These are phyloP conservation scores for Misopates orontium DNA, from an alignment of 257 asterid genomes.

Conservation along the genomic window DNA sequence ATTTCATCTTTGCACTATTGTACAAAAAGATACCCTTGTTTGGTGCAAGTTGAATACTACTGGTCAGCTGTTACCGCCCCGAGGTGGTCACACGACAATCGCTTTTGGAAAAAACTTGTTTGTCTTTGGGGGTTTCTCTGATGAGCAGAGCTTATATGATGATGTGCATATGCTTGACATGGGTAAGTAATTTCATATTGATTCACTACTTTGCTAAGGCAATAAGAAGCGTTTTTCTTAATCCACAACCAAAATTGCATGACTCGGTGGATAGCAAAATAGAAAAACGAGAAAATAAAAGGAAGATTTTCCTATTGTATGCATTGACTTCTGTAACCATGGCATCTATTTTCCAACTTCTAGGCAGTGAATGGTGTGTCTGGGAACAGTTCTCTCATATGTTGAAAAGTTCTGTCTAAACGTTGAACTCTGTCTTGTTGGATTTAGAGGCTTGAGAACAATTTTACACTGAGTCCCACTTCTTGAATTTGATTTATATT, in stretches of 20 bases:
- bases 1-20: conserved; percentile 32
- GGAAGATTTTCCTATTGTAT: not conserved
- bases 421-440: not conserved
- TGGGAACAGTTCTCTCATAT: too few relatives aligned
- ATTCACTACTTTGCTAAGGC: not conserved
- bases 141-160: conserved; percentile 79
- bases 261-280: not conserved
- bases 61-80: conserved; percentile 89
- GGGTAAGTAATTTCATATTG: conserved; percentile 52
- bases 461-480: not conserved
- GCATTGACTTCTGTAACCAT: too few relatives aligned
- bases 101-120: conserved; percentile 72
- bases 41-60: conserved; percentile 91
- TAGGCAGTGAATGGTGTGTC: too few relatives aligned
- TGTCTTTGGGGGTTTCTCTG: conserved; percentile 95
- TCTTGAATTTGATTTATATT: conserved; percentile 2
- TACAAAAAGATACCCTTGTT: conserved; percentile 67
- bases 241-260: not conserved
- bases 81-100: conserved; percentile 95
- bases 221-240: not conserved
- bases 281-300: not conserved
- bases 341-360: too few relatives aligned
- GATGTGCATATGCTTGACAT: conserved; percentile 85
- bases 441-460: not conserved
- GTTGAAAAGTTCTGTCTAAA: not conserved